phyloP scores from a whole-genome alignment of 2,329 filamentous ascomycete species.

The Monilinia laxa region DNA sequence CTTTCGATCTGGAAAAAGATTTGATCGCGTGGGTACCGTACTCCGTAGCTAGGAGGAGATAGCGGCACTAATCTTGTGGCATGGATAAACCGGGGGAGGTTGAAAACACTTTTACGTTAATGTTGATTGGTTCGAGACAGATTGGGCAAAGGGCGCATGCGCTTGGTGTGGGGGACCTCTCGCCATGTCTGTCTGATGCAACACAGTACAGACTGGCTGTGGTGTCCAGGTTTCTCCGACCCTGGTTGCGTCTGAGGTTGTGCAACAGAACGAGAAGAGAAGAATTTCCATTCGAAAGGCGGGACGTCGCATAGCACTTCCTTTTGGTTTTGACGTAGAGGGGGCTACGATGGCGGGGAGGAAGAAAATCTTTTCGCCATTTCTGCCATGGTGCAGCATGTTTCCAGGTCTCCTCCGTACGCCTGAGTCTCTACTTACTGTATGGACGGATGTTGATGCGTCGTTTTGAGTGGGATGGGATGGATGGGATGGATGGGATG shows the following conservation, averaged over 20 bases:
- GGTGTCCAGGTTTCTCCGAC: conserved; percentile 14
- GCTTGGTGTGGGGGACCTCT: background rate
- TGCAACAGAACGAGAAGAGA: background rate
- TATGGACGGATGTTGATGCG: background rate
- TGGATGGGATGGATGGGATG: too few relatives aligned
- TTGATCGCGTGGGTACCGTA: background rate
- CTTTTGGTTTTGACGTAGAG: background rate
- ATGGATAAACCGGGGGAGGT: background rate
- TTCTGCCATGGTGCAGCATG: too few relatives aligned
- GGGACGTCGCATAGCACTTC: too few relatives aligned
- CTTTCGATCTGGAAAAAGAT: conserved; percentile 12
- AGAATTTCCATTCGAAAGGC: too few relatives aligned
- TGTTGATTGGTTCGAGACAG: conserved; percentile 13
- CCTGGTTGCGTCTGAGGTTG: conserved; percentile 6
- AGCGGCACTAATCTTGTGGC: too few relatives aligned
- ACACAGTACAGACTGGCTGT: too few relatives aligned
- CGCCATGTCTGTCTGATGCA: background rate
- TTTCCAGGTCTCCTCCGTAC: too few relatives aligned
- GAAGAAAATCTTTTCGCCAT: too few relatives aligned
- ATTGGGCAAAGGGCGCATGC: conserved; percentile 5
- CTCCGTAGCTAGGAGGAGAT: too few relatives aligned
- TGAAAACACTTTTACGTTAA: conserved; percentile 13
- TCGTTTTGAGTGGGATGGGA: background rate
- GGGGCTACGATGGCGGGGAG: background rate
- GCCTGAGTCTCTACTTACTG: too few relatives aligned